Conservation (phyloP, 2,329 filamentous ascomycete genomes). For the Sarocladium strictum region DNA sequence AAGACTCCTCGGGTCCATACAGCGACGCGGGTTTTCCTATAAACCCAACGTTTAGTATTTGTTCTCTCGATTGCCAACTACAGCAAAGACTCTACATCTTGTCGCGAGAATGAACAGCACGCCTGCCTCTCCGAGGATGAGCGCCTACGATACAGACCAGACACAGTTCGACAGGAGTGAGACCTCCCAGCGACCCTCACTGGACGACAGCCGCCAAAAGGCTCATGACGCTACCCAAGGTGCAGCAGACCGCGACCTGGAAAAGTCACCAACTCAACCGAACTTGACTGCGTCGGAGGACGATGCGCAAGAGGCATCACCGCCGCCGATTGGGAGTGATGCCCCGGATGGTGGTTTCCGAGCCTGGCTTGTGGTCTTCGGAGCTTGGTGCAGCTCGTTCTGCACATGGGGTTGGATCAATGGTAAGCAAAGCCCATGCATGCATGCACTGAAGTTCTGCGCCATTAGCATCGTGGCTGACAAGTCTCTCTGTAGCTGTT, state of each 20-base stretch:
- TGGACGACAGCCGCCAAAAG: background rate
- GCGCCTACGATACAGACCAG: constrained; percentile 7
- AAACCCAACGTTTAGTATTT: too few relatives aligned
- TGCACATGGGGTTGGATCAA: constrained; percentile 34
- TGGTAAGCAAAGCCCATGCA: too few relatives aligned
- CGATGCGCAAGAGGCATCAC: background rate
- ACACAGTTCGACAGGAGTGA: constrained; percentile 1
- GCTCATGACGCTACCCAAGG: background rate
- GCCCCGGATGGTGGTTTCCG: constrained; percentile 49
- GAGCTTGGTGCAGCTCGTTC: constrained; percentile 19
- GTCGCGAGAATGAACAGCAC: too few relatives aligned
- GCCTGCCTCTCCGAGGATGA: constrained; percentile 1
- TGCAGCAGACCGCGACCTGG: background rate
- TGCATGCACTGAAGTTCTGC: too few relatives aligned
- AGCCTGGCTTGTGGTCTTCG: constrained; percentile 37
- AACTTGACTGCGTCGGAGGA: background rate
- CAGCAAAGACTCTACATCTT: too few relatives aligned
- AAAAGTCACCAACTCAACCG: background rate
- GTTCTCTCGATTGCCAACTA: too few relatives aligned
- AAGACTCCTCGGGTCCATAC: too few relatives aligned
- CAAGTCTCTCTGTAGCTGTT: constrained; percentile 20
- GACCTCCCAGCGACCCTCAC: background rate
- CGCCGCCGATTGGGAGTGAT: background rate
- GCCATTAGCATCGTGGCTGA: constrained; percentile 4
- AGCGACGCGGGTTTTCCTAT: too few relatives aligned